These are phyloP conservation scores for Thymus quinquecostatus DNA, from an alignment of 257 asterid genomes.

Conservation along the genomic window DNA sequence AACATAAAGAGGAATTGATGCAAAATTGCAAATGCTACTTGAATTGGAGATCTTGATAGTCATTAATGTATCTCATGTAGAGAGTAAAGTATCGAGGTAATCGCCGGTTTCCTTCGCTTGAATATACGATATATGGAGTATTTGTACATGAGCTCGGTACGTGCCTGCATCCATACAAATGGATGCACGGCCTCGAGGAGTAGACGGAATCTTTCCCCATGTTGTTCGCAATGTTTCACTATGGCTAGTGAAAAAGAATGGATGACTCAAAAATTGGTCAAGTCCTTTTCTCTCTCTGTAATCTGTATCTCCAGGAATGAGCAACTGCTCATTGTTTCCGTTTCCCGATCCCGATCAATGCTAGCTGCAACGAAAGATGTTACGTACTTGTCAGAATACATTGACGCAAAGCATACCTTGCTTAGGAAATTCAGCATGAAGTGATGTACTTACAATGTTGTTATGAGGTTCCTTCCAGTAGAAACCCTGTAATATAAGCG, in stretches of 20 bases:
- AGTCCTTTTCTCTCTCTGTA: not conserved
- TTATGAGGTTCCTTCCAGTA: constrained; percentile 58
- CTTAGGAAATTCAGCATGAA: not conserved
- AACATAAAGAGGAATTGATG: too few relatives aligned
- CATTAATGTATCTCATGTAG: not conserved
- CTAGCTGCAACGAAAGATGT: constrained; percentile 4
- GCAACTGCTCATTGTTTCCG: not conserved
- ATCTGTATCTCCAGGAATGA: not conserved
- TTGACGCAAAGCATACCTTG: not conserved
- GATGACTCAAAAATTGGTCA: not conserved
- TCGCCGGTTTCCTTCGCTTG: constrained; percentile 1
- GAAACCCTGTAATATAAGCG: constrained; percentile 59
- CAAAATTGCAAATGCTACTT: not conserved
- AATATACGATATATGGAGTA: not conserved
- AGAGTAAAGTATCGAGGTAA: not conserved
- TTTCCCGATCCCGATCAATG: constrained; percentile 30
- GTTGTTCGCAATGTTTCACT: not conserved
- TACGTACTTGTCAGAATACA: not conserved
- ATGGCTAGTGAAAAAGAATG: too few relatives aligned
- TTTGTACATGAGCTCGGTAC: constrained; percentile 5
- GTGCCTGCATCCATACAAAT: constrained; percentile 24
- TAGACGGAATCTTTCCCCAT: not conserved
- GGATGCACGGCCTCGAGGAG: not conserved
- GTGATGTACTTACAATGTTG: constrained; percentile 46
- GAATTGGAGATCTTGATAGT: not conserved